phyloP scores from a whole-genome alignment of 2,329 filamentous ascomycete species.

The Colletotrichum cordylinicola region DNA sequence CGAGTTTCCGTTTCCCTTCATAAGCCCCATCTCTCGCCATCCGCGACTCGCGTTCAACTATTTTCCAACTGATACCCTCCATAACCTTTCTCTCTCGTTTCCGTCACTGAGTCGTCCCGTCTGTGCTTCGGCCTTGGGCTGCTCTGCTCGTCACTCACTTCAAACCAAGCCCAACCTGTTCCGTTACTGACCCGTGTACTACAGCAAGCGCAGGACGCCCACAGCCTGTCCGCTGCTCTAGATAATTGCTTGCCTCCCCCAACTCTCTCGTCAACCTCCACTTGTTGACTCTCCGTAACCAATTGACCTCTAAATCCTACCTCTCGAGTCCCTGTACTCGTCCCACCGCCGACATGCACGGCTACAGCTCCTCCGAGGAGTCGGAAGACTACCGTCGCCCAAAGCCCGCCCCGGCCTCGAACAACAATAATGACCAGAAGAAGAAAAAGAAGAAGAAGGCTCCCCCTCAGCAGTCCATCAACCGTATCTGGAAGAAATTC shows the following conservation, averaged over 20 bases:
- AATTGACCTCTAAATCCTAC: background rate
- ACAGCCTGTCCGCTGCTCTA: background rate
- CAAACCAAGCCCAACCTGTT: background rate
- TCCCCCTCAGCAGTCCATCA: conserved; percentile 71
- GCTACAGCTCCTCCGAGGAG: conserved; percentile 56
- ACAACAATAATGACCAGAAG: conserved; percentile 45
- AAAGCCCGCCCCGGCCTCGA: conserved; percentile 36
- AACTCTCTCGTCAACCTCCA: background rate
- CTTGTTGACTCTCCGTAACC: background rate
- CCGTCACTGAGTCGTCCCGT: conserved; percentile 3
- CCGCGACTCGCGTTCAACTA: conserved; percentile 2
- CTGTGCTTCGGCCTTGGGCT: background rate
- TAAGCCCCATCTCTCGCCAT: background rate
- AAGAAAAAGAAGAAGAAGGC: conserved; percentile 64
- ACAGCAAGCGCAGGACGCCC: background rate
- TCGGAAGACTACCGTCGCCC: conserved; percentile 52
- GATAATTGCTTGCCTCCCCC: background rate
- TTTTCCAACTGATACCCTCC: background rate
- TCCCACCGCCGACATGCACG: conserved; percentile 38
- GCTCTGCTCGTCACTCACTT: background rate
- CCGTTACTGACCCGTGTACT: background rate
- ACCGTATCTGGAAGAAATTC: conserved; percentile 70
- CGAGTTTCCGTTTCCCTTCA: background rate
- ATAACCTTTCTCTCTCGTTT: background rate
- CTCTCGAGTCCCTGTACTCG: background rate